Base-by-base conservation (phyloP, 371 early-diverging fungal genomes). In the Mortierella sp. region DNA sequence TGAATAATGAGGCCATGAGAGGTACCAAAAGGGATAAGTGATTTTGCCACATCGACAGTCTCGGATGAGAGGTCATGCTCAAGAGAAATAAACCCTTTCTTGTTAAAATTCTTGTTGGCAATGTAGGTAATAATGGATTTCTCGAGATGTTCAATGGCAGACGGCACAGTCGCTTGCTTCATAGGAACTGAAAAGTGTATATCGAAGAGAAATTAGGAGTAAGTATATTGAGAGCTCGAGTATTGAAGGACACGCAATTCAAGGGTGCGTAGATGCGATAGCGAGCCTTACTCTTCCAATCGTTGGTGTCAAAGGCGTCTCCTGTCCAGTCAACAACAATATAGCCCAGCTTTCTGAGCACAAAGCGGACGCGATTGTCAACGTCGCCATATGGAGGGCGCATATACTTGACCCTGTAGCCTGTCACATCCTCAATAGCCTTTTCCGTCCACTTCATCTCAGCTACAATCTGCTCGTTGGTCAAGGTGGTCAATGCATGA, bases 371-470 rank as follows among this genome's bases (percentile, higher is more conserved):
- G 82, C 89, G 90, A 64, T 89, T 87, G 76, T 91, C 91, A 47
- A 89, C 85, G 84, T 91, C 91, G 56, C 91, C 91, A 85, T 85
- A 82, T 17, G 76, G 68, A 31, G 74, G 76, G 8, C 84, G 76
- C 76, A 78, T 78, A 65, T 84, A 84, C 37, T 64, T 57, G 49
- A 83, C 80, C 9, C 76, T 68, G 23, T 70, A 49, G 10, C 84
- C 90, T 43, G 87, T 71, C 23, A 72, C 68, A 22, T 84, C 83
- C 67, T 88, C 85, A 83, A 91, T 89, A 12, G 89, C 86, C 81
- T 82, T 70, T 42, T 85, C 89, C 61, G 93, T 93, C 83, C 89
- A 93, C 68, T 87, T 85, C 51, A 92, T 82, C 76, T 94, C 94
- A 61, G 92, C 89, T 62, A 94, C 88, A 43, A 93, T 88, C 71